Evolutionary conservation across 352 stramenopile species (phyloP).

Genomic region (Phytopythium helicoides): DNA sequence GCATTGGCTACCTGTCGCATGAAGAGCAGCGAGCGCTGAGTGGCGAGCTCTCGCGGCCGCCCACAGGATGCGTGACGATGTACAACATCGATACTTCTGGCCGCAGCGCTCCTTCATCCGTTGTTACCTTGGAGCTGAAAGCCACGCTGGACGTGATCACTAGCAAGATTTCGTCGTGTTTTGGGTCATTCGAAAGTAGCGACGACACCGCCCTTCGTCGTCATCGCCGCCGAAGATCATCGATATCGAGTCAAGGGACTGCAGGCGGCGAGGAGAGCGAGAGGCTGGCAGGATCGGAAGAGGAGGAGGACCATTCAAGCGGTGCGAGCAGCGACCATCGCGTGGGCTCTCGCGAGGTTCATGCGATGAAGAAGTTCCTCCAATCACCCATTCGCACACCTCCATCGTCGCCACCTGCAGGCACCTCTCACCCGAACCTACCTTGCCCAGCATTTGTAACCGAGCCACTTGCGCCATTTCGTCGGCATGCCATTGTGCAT

Average conservation of each 20-base stretch:
- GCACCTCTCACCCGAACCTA: slow-evolving; percentile 4
- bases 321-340: slow-evolving; percentile 3
- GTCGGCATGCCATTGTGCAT: slow-evolving; percentile 49
- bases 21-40: slow-evolving; percentile 35
- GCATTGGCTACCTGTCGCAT: slow-evolving; percentile 70
- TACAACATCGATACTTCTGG: slow-evolving; percentile 16
- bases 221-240: background rate
- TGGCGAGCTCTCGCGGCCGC: slow-evolving; percentile 18
- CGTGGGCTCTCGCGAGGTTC: slow-evolving; percentile 10
- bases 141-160: slow-evolving; percentile 1
- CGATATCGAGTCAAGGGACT: background rate
- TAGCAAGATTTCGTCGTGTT: background rate
- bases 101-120: slow-evolving; percentile 14
- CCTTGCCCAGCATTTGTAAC: slow-evolving; percentile 44
- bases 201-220: background rate
- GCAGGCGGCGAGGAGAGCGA: background rate
- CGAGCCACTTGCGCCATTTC: slow-evolving; percentile 61
- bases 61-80: slow-evolving; percentile 1
- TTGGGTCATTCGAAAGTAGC: background rate
- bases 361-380: slow-evolving; percentile 40
- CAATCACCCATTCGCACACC: slow-evolving; percentile 19
- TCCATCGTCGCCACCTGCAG: background rate
- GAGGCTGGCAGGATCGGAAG: background rate
- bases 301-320: background rate
- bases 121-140: slow-evolving; percentile 4